These are phyloP conservation scores for Salvia miltiorrhiza DNA, from an alignment of 257 asterid genomes.

Conservation along the genomic window DNA sequence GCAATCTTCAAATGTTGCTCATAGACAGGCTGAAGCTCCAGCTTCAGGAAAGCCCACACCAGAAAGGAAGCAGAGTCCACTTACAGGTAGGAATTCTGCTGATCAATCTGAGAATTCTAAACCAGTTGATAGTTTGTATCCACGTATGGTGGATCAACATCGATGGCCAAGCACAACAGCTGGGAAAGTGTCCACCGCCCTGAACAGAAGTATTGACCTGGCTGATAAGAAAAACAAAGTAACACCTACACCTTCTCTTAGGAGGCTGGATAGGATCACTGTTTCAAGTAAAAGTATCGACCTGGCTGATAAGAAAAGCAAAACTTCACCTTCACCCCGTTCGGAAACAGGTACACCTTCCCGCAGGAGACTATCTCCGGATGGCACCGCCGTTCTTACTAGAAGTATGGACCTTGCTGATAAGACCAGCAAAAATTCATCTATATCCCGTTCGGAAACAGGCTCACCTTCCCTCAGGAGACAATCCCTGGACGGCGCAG, in stretches of 20 bases:
- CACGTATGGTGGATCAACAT: conserved; percentile 68
- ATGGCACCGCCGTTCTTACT: conserved; percentile 27
- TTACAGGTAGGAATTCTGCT: conserved; percentile 55
- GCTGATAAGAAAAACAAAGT: conserved; percentile 44
- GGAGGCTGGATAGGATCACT: conserved; percentile 52
- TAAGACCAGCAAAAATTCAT: conserved; percentile 34
- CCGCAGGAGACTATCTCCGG: conserved; percentile 54
- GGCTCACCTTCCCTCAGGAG: conserved; percentile 51
- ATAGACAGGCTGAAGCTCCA: conserved; percentile 42
- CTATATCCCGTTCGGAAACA: conserved; percentile 35
- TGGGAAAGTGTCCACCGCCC: conserved; percentile 39
- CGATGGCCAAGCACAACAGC: conserved; percentile 75
- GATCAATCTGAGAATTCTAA: conserved; percentile 77
- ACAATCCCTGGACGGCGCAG: conserved; percentile 53
- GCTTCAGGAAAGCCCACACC: conserved; percentile 66
- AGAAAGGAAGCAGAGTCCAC: conserved; percentile 69
- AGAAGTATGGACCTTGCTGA: conserved; percentile 41
- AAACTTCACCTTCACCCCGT: conserved; percentile 33
- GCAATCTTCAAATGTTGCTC: conserved; percentile 54
- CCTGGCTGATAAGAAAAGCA: conserved; percentile 46
- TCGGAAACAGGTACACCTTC: conserved; percentile 43
- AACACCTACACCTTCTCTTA: conserved; percentile 36
- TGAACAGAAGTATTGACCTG: conserved; percentile 57
- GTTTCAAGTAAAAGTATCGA: conserved; percentile 24
- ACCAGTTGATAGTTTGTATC: conserved; percentile 54